Conservation (phyloP, 2,329 filamentous ascomycete species). For the Penicillium janthinellum region DNA sequence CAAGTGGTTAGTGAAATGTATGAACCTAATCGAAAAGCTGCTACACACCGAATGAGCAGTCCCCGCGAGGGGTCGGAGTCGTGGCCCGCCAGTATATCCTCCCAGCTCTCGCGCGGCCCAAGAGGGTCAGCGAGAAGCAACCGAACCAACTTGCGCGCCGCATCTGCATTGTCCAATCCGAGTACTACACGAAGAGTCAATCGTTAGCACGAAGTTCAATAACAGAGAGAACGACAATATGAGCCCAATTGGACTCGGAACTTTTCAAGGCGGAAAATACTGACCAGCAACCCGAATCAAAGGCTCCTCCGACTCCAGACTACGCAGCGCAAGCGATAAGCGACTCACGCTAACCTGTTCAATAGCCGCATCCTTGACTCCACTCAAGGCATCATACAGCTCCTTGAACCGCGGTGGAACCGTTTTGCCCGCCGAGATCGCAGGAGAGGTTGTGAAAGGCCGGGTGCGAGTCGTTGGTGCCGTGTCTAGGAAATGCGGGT, state of each 20-base stretch:
- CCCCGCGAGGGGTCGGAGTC: constrained; percentile 56
- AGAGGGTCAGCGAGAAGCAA: constrained; percentile 72
- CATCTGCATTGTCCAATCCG: constrained; percentile 51
- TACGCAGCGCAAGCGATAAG: constrained; percentile 60
- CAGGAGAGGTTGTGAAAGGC: constrained; percentile 54
- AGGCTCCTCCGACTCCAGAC: constrained; percentile 57
- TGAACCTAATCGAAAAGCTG: not conserved
- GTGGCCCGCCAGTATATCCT: constrained; percentile 57
- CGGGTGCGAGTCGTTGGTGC: constrained; percentile 11
- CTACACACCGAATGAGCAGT: constrained; percentile 62
- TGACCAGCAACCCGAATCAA: constrained; percentile 59
- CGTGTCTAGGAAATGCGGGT: constrained; percentile 9
- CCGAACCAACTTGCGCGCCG: constrained; percentile 63
- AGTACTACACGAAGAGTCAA: constrained; percentile 44
- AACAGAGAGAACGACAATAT: not conserved
- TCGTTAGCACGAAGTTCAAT: not conserved
- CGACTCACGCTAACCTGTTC: constrained; percentile 61
- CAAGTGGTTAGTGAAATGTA: not conserved
- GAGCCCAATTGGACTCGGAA: not conserved
- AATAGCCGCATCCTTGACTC: constrained; percentile 55
- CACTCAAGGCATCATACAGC: constrained; percentile 56
- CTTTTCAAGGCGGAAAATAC: constrained; percentile 9
- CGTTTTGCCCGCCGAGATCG: constrained; percentile 56
- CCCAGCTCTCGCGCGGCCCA: constrained; percentile 65
- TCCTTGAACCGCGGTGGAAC: constrained; percentile 56